Conservation (phyloP, 768 basidiomycete genomes). For the Chlorophyllum brunneum region DNA sequence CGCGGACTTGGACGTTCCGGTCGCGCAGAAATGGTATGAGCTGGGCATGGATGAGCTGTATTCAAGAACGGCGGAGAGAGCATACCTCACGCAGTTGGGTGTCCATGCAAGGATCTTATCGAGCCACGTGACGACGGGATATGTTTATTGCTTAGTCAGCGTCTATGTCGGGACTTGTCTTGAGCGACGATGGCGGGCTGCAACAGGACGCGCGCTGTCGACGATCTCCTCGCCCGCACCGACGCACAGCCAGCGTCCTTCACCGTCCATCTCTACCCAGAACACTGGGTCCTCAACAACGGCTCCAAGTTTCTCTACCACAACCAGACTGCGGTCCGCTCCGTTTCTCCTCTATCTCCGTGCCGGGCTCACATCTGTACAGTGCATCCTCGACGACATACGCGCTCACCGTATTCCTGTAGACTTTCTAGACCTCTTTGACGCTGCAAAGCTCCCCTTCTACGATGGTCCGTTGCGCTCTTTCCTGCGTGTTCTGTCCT, state of each 20-base stretch:
- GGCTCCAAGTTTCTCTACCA: constrained; percentile 81
- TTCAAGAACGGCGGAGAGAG: neutral
- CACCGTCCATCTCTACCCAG: constrained; percentile 71
- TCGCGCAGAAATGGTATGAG: constrained; percentile 84
- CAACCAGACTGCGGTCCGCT: constrained; percentile 64
- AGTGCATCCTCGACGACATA: constrained; percentile 83
- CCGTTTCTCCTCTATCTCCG: neutral
- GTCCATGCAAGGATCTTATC: constrained; percentile 28
- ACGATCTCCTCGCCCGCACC: constrained; percentile 58
- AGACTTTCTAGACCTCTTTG: constrained; percentile 81
- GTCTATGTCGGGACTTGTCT: neutral
- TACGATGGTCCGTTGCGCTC: constrained; percentile 63
- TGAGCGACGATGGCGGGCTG: constrained; percentile 57
- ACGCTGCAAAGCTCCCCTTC: constrained; percentile 68
- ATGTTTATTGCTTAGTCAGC: constrained; percentile 7
- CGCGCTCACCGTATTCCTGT: constrained; percentile 80
- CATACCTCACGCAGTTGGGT: constrained; percentile 45
- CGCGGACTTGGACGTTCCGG: constrained; percentile 81
- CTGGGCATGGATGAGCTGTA: constrained; percentile 30
- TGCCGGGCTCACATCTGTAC: constrained; percentile 4
- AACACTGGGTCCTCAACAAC: constrained; percentile 80
- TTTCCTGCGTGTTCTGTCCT: constrained; percentile 1
- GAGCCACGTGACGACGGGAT: constrained; percentile 1
- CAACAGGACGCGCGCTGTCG: constrained; percentile 64
- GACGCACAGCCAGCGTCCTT: constrained; percentile 66